phyloP scores from a whole-genome alignment of 192 early-diverging fungal species.

The Coemansia sp. region DNA sequence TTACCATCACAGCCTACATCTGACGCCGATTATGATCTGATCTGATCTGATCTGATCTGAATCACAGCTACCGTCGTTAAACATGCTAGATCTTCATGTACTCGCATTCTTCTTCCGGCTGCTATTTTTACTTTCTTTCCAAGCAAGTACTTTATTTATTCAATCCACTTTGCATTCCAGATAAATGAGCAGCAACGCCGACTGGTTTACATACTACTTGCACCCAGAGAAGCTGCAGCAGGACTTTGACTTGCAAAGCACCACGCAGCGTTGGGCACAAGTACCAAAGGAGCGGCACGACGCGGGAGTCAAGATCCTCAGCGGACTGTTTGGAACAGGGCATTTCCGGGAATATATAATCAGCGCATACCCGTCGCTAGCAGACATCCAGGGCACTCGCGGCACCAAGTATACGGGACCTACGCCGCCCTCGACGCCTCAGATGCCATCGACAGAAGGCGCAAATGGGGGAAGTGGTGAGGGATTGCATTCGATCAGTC shows the following conservation, averaged over 20 bases:
- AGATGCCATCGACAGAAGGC: not conserved
- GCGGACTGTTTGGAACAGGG: conserved; percentile 32
- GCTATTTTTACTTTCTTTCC: not conserved
- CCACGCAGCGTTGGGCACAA: conserved; percentile 4
- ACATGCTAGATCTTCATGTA: no score
- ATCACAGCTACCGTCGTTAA: no score
- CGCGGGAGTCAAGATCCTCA: conserved; percentile 23
- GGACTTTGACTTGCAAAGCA: conserved; percentile 23
- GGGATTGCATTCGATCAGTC: not conserved
- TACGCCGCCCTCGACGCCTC: conserved; percentile 42
- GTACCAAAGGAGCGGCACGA: conserved; percentile 7
- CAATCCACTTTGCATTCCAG: not conserved
- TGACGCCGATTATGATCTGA: no score
- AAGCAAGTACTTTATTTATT: not conserved
- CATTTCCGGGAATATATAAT: conserved; percentile 43
- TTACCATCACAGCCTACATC: no score
- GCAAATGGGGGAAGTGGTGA: not conserved
- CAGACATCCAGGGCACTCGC: conserved; percentile 14
- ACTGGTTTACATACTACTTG: conserved; percentile 50
- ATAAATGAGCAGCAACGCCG: conserved; percentile 15
- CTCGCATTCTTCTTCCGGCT: not conserved
- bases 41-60: no score
- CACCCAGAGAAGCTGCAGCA: conserved; percentile 30
- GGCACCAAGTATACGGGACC: conserved; percentile 18
- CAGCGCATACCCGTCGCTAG: conserved; percentile 38